Evolutionary conservation across 257 asterid species (phyloP).

Genomic region (Przewalskia tangutica): DNA sequence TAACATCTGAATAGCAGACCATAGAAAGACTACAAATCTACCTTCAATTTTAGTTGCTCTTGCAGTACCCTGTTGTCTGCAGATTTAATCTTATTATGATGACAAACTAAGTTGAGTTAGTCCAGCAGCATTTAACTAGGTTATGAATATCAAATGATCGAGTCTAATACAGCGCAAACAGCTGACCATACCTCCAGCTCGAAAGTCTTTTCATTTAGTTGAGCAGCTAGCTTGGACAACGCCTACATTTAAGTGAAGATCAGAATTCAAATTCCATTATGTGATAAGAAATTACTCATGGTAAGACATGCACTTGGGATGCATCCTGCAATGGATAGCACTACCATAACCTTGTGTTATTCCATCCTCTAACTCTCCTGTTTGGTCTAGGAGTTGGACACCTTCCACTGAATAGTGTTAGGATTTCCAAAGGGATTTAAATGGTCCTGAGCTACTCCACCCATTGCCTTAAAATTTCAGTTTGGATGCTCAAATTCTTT

Average conservation of each 20-base stretch:
- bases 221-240: constrained; percentile 60
- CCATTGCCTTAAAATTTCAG: neutral
- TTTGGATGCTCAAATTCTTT: neutral
- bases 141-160: neutral
- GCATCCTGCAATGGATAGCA: neutral
- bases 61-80: constrained; percentile 87
- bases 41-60: constrained; percentile 72
- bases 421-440: neutral
- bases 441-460: neutral
- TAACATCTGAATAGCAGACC: neutral
- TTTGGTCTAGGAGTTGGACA: neutral
- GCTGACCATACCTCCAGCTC: constrained; percentile 66
- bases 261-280: neutral
- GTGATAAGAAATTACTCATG: neutral
- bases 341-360: neutral
- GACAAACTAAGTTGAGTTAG: constrained; percentile 19
- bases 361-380: neutral
- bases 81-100: constrained; percentile 51
- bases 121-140: constrained; percentile 9
- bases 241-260: constrained; percentile 28
- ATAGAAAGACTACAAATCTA: constrained; percentile 15
- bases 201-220: constrained; percentile 62
- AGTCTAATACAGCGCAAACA: neutral
- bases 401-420: neutral
- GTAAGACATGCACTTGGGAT: neutral